Base-by-base conservation (phyloP, 2,329 filamentous ascomycete species). In the Cyphellophora attinorum region DNA sequence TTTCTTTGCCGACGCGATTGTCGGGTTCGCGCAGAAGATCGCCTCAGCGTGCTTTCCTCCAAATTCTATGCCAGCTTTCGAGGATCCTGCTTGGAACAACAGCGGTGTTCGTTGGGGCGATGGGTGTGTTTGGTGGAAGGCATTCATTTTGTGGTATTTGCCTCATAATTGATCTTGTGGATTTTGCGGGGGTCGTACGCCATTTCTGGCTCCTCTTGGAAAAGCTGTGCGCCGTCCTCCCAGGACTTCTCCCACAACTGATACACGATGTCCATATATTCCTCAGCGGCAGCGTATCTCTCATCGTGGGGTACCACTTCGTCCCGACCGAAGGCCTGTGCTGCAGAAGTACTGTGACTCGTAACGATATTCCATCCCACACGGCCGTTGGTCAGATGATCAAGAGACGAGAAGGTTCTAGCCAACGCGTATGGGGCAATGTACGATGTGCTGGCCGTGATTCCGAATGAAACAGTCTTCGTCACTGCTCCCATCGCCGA, bases 371-470 rank as follows among this genome's bases (percentile, higher is more conserved):
- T 72, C 67, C 67, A 70, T 0, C 53, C 60, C 5, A 61, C 49
- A 4, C 78, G 62, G n/a, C 77, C 76, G 31, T 72, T 72, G 1
- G 74, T 74, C 6, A 82, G 56, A 51, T 82, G 79, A 48, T 83
- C 79, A 0, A 81, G 62, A 0, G 78, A 82, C 3, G 71, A 75
- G 8, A 82, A 56, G n/a, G 76, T 59, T 12, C 78, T 57, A 0
- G 79, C 78, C 11, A 82, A 59, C 44, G 79, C 72, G 47, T 80
- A 82, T 0, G 79, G 78, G 49, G 76, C 70, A 51, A 82, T 78
- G 41, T 82, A 83, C 0, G 75, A 80, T 1, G 78, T 81, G 2
- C 72, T 71, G 0, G 77, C 68, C 0, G 79, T 82, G 2, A 82
- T 73, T 1, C 78, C 78, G 40, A 83, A 82, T 0, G 70, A 56